Evolutionary conservation across 768 basidiomycete species (phyloP).

Genomic region (Pulveroboletus sp.): DNA sequence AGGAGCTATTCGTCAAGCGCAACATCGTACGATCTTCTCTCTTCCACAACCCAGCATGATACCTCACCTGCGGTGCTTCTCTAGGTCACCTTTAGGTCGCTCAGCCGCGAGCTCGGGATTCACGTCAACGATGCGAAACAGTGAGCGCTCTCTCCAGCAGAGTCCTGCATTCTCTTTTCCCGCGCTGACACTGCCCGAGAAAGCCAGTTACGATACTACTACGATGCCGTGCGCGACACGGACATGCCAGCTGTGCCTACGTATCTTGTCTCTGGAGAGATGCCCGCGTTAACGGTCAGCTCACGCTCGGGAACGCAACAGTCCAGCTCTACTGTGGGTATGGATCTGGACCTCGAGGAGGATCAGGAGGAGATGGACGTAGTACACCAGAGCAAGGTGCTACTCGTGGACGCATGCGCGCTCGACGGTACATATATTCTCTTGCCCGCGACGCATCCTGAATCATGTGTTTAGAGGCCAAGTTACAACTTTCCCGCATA

Average conservation of each 20-base stretch:
- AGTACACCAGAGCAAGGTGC: constrained; percentile 44
- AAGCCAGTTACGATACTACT: constrained; percentile 63
- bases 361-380: constrained; percentile 37
- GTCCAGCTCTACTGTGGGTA: constrained; percentile 18
- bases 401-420: constrained; percentile 58
- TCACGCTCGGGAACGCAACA: background rate
- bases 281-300: constrained; percentile 18
- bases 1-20: constrained; percentile 42
- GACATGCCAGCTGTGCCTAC: constrained; percentile 45
- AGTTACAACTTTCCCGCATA: constrained; percentile 48
- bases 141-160: constrained; percentile 31
- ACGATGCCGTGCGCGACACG: constrained; percentile 40
- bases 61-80: background rate
- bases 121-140: constrained; percentile 79
- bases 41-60: background rate
- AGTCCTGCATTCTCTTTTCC: background rate
- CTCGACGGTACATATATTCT: constrained; percentile 64
- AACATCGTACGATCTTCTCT: constrained; percentile 35
- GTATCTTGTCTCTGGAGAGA: constrained; percentile 63
- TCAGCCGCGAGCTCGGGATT: constrained; percentile 65
- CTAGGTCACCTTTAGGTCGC: constrained; percentile 74
- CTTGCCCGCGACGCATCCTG: background rate
- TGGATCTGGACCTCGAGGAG: constrained; percentile 41
- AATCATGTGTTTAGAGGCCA: constrained; percentile 39
- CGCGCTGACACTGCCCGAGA: background rate